phyloP scores from a whole-genome alignment of 768 basidiomycete genomes.

The Mrakia hoshinonis region DNA sequence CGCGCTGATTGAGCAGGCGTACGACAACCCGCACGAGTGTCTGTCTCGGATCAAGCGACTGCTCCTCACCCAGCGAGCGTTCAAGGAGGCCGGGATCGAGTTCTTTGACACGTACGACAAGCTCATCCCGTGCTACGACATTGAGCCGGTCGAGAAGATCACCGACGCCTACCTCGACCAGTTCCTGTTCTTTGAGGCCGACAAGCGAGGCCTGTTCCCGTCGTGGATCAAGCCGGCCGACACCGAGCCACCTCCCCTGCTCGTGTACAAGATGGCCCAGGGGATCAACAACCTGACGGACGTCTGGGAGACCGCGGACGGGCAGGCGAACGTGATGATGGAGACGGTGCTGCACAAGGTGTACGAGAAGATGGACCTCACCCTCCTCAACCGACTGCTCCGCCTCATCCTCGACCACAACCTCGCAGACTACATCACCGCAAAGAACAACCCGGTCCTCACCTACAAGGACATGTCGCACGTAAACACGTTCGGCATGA shows the following conservation, averaged over 20 bases:
- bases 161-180: conserved; percentile 83
- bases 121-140: conserved; percentile 96
- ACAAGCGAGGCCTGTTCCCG: conserved; percentile 95
- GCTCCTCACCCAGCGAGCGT: conserved; percentile 90
- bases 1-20: conserved; percentile 95
- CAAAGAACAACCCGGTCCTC: conserved; percentile 70
- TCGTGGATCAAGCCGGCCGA: conserved; percentile 99
- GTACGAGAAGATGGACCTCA: conserved; percentile 97
- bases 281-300: conserved; percentile 98
- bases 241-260: conserved; percentile 88
- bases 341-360: conserved; percentile 96
- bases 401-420: conserved; percentile 98
- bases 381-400: conserved; percentile 85
- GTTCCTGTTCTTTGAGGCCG: conserved; percentile 97
- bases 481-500: conserved; percentile 87
- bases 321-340: conserved; percentile 97
- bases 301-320: conserved; percentile 96
- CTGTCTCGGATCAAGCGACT: conserved; percentile 96
- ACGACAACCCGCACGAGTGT: conserved; percentile 97
- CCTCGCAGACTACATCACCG: conserved; percentile 96
- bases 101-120: conserved; percentile 85
- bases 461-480: conserved; percentile 32
- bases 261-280: conserved; percentile 88
- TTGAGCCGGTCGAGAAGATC: conserved; percentile 99
- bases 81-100: conserved; percentile 91